A percentile compares a stretch with the other conserved stretches of the same genome.
These are phyloP conservation scores for Candida taoyuanica DNA, from an alignment of 805 yeast species.

Conservation along the genomic window DNA sequence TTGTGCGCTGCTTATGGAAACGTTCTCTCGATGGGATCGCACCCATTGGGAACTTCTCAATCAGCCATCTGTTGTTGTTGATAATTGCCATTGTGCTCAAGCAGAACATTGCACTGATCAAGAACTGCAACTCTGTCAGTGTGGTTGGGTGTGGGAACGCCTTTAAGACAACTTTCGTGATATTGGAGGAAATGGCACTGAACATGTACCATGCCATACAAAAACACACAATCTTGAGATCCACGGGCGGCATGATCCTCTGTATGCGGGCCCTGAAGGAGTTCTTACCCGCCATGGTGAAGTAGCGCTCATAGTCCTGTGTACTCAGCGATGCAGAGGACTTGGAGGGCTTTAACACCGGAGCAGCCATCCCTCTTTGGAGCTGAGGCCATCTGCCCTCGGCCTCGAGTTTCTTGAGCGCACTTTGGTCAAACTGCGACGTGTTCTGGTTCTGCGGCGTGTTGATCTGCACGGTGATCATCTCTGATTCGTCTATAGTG, in stretches of 20 bases:
- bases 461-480: slow-evolving; percentile 18
- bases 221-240: slow-evolving; percentile 42
- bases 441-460: slow-evolving; percentile 11
- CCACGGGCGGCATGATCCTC: slow-evolving; percentile 30
- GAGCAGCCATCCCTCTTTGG: slow-evolving; percentile 4
- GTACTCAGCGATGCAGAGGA: slow-evolving; percentile 21
- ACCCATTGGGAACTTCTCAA: slow-evolving; percentile 41
- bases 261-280: slow-evolving; percentile 9
- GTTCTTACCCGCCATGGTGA: slow-evolving; percentile 20
- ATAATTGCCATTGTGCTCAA: slow-evolving; percentile 37
- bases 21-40: slow-evolving; percentile 41
- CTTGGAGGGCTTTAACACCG: slow-evolving; percentile 25
- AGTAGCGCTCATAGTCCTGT: slow-evolving; percentile 23
- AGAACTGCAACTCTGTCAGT: slow-evolving; percentile 81
- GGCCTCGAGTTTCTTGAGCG: slow-evolving; percentile 8
- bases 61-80: slow-evolving; percentile 30
- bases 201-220: slow-evolving; percentile 78
- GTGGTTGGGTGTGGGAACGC: slow-evolving; percentile 79
- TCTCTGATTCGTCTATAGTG: not conserved
- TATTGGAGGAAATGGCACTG: slow-evolving; percentile 76
- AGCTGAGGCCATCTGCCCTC: slow-evolving; percentile 7
- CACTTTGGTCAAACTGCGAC: slow-evolving; percentile 7
- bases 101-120: slow-evolving; percentile 64
- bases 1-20: slow-evolving; percentile 27
- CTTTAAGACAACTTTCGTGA: slow-evolving; percentile 72